These are phyloP conservation scores for Crassisporium funariophilum DNA, from an alignment of 768 basidiomycete genomes.

Conservation along the genomic window DNA sequence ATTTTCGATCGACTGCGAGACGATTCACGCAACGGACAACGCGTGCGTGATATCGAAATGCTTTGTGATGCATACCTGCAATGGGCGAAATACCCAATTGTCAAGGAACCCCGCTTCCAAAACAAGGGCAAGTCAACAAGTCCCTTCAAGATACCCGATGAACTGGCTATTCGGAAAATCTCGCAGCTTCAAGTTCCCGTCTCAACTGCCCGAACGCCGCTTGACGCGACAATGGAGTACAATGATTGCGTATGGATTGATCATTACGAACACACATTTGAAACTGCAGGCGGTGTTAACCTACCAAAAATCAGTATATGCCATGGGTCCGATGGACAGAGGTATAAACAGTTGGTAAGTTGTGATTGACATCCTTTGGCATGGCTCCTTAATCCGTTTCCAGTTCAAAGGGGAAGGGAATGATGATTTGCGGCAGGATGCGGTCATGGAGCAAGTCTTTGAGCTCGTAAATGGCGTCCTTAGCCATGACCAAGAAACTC, in stretches of 20 bases:
- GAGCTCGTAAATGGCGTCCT: conserved; percentile 84
- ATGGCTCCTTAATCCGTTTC: conserved; percentile 5
- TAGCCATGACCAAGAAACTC: conserved; percentile 71
- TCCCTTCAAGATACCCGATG: conserved; percentile 44
- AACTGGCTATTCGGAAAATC: conserved; percentile 49
- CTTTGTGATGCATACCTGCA: conserved; percentile 68
- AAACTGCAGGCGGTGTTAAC: conserved; percentile 76
- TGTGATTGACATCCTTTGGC: background rate
- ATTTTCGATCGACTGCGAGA: conserved; percentile 57
- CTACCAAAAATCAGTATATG: conserved; percentile 81
- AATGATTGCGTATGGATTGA: conserved; percentile 68
- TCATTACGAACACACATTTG: conserved; percentile 59
- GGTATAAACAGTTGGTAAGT: conserved; percentile 81
- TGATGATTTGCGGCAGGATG: conserved; percentile 95
- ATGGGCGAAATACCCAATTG: conserved; percentile 70
- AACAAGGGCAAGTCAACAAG: conserved; percentile 25
- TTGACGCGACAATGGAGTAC: conserved; percentile 75
- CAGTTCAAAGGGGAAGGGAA: conserved; percentile 91
- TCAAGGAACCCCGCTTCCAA: conserved; percentile 26
- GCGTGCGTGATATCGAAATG: conserved; percentile 54
- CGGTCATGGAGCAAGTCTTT: conserved; percentile 99
- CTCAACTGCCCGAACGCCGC: conserved; percentile 66
- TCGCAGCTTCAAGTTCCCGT: conserved; percentile 74
- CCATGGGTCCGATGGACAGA: conserved; percentile 61
- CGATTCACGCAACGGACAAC: conserved; percentile 37